Conservation (phyloP, 192 early-diverging fungal species). For the Dissophora globulifera region DNA sequence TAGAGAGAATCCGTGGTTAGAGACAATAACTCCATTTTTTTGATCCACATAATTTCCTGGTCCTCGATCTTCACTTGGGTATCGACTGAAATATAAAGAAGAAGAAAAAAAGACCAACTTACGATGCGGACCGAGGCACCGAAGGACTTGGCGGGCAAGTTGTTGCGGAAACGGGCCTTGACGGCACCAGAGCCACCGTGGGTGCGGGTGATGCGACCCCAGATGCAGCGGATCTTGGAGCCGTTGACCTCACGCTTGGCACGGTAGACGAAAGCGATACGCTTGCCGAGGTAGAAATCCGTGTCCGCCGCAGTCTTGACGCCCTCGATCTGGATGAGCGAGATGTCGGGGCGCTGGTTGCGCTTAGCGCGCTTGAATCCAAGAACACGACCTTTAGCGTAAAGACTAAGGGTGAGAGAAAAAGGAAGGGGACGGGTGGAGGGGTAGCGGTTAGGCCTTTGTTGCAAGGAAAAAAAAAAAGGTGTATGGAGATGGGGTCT, state of each 20-base stretch:
- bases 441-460: no score
- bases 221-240: constrained; percentile 95
- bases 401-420: constrained; percentile 76
- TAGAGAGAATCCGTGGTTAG: neutral
- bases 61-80: no score
- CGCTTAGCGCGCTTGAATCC: constrained; percentile 95
- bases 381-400: constrained; percentile 97
- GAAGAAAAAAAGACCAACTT: constrained; percentile 54
- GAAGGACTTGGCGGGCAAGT: constrained; percentile 95
- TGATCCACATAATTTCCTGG: no score
- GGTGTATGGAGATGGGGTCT: no score
- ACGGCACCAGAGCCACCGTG: constrained; percentile 98
- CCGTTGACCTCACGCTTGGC: constrained; percentile 89
- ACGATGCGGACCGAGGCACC: constrained; percentile 93
- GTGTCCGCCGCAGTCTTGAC: constrained; percentile 90
- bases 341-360: constrained; percentile 89
- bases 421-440: neutral
- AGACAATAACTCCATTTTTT: no score
- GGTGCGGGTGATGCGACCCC: constrained; percentile 94
- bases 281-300: constrained; percentile 98
- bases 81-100: neutral
- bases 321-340: constrained; percentile 94
- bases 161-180: constrained; percentile 96
- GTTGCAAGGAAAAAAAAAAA: neutral
- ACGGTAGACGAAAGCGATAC: constrained; percentile 97